Evolutionary conservation across 2,329 filamentous ascomycete genomes (phyloP).

Genomic region (Periconia macrospinosa): DNA sequence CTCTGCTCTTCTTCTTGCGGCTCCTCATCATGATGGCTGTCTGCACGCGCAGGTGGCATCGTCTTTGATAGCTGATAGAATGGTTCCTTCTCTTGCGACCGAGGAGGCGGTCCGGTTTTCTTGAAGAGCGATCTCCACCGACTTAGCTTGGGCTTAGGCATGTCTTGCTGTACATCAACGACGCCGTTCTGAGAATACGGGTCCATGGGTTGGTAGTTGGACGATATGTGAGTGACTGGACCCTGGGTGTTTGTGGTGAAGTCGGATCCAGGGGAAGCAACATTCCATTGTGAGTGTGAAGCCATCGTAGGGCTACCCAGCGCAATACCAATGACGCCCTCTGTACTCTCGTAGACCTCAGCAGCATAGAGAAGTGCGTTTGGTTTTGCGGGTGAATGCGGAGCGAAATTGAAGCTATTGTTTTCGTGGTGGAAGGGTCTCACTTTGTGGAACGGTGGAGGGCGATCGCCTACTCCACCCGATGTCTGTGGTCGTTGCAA

Average conservation of each 20-base stretch:
- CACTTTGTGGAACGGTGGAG: slow-evolving; percentile 37
- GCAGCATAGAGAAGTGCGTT: slow-evolving; percentile 35
- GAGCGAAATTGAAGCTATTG: slow-evolving; percentile 26
- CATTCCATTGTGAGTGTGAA: slow-evolving; percentile 29
- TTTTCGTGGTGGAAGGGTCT: slow-evolving; percentile 28
- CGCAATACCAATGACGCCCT: slow-evolving; percentile 43
- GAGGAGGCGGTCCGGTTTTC: slow-evolving; percentile 27
- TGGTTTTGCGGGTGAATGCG: slow-evolving; percentile 31
- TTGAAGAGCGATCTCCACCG: slow-evolving; percentile 45
- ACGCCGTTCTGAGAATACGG: slow-evolving; percentile 3
- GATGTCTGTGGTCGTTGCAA: slow-evolving; percentile 38
- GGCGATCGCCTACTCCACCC: slow-evolving; percentile 35
- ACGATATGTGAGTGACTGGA: slow-evolving; percentile 21
- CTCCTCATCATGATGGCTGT: slow-evolving; percentile 37
- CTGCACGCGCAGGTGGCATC: slow-evolving; percentile 24
- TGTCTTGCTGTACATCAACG: slow-evolving; percentile 11
- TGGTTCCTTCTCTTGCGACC: slow-evolving; percentile 24
- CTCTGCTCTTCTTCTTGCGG: slow-evolving; percentile 21
- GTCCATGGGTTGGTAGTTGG: slow-evolving; percentile 9
- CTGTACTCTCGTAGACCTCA: slow-evolving; percentile 27
- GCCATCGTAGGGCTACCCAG: slow-evolving; percentile 41
- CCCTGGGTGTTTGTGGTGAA: slow-evolving; percentile 16
- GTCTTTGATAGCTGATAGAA: slow-evolving; percentile 41
- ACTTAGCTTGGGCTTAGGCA: slow-evolving; percentile 38
- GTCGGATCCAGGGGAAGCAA: slow-evolving; percentile 21